Conservation (phyloP, 345 rosid species). For the Noccaea caerulescens region DNA sequence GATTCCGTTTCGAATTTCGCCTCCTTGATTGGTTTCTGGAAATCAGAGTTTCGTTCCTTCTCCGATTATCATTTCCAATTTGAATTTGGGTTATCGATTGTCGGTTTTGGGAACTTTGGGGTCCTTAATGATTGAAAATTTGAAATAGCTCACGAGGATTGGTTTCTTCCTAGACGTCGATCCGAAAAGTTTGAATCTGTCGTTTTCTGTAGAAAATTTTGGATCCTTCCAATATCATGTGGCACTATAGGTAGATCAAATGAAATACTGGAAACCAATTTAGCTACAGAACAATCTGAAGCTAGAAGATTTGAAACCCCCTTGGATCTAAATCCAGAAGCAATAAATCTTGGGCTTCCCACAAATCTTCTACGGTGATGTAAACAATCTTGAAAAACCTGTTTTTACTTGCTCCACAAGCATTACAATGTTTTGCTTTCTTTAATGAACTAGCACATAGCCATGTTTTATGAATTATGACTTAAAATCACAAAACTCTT, state of each 20-base stretch:
- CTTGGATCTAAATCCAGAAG: slow-evolving; percentile 13
- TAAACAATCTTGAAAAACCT: neutral
- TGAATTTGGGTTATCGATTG: slow-evolving; percentile 24
- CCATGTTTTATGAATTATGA: neutral
- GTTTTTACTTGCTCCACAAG: slow-evolving; percentile 29
- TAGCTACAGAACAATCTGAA: neutral
- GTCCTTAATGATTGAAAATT: neutral
- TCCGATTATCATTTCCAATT: slow-evolving; percentile 6
- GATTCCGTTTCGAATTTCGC: neutral
- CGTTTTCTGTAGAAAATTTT: slow-evolving; percentile 4
- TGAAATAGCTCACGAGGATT: neutral
- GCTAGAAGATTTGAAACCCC: neutral
- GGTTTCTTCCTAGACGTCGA: neutral
- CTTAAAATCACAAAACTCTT: neutral
- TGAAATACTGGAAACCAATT: neutral
- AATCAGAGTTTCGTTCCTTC: slow-evolving; percentile 11
- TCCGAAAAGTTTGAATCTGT: neutral
- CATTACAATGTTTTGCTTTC: neutral
- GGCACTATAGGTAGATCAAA: neutral
- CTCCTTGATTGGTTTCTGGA: slow-evolving; percentile 10
- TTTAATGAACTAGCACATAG: too few species aligned
- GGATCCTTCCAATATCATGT: neutral
- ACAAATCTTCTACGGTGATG: neutral
- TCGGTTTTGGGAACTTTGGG: slow-evolving; percentile 10
- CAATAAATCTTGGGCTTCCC: neutral